Base-by-base conservation (phyloP, 2,329 filamentous ascomycete species). In the Trichoderma oligosporum region DNA sequence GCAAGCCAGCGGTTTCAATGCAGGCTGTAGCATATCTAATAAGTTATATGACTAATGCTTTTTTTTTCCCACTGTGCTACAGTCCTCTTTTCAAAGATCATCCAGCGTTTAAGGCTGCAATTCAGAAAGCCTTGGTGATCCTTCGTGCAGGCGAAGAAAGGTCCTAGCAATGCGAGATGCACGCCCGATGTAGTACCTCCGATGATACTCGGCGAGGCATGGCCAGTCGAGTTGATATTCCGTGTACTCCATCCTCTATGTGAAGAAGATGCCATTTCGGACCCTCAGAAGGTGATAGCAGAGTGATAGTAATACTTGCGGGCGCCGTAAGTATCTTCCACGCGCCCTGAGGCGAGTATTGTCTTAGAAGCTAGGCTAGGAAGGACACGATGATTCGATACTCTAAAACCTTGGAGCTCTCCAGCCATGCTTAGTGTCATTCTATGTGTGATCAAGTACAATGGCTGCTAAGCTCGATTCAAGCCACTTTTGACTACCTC, bases 61-160 rank as follows among this genome's bases (percentile, higher is more conserved):
- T 29, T 39, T 35, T 52, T 52, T 35, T 52, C 41, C 48, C 35
- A 52, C 25, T 52, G 27, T 36, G 36, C 46, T 1, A n/a, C n/a
- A n/a, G n/a, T n/a, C 14, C 20, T 54, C 20, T 20, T 33, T 35
- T 24, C 8, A 39, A n/a, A 29, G 16, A 20, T 16, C 38, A 44
- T 20, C 38, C 39, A 54, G 29, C 7, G 25, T 36, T 8, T n/a
- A 14, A 11, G 18, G 18, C 6, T 41, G n/a, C 12, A 18, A n/a
- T 18, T 14, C 20, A 7, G 7, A 11, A 45, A 36, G 20, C 9
- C 22, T 16, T 49, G n/a, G 16, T 24, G 12, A 16, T 6, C 4
- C 22, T 24, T 9, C 11, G 18, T 24, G 7, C 38, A 27, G 29
- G 25, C 14, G 22, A 45, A 27, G 20, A 35, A 29, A 33, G 20